These are phyloP conservation scores for Pelargonium exstipulatum DNA, from an alignment of 441 rosid genomes.

Conservation along the genomic window DNA sequence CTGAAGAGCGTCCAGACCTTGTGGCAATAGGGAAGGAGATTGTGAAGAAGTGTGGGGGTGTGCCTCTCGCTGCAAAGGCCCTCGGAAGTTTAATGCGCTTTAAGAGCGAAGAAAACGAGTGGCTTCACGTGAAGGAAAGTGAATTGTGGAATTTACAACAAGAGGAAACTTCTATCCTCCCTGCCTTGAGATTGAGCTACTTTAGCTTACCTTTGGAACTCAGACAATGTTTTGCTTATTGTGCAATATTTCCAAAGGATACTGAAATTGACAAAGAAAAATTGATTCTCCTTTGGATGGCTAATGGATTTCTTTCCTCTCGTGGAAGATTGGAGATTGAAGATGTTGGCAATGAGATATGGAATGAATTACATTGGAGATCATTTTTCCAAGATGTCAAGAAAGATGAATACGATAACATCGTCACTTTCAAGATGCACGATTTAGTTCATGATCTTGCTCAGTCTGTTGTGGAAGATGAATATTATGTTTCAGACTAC, in stretches of 20 bases:
- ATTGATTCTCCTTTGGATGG: background rate
- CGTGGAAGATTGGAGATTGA: background rate
- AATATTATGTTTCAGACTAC: background rate
- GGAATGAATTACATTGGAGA: background rate
- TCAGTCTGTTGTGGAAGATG: background rate
- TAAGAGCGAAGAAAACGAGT: background rate
- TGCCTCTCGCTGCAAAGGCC: conserved; percentile 1
- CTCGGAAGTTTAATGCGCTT: conserved; percentile 3
- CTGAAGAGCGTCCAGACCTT: background rate
- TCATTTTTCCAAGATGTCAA: no score
- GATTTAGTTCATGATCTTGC: background rate
- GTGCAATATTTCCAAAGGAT: background rate
- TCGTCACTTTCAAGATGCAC: background rate
- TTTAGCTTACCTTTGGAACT: background rate
- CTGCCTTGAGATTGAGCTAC: background rate
- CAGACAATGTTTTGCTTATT: background rate
- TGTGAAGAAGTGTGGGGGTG: background rate
- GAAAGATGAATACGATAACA: no score
- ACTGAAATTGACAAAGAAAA: background rate
- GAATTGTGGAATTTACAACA: background rate
- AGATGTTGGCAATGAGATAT: background rate
- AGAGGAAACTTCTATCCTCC: background rate
- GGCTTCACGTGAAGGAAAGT: background rate
- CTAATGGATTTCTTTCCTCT: background rate
- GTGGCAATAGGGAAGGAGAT: background rate